Evolutionary conservation across 306 rosid genomes (phyloP), one percentile per base, ranked within the genome.

Genomic region (Quercus dentata): DNA sequence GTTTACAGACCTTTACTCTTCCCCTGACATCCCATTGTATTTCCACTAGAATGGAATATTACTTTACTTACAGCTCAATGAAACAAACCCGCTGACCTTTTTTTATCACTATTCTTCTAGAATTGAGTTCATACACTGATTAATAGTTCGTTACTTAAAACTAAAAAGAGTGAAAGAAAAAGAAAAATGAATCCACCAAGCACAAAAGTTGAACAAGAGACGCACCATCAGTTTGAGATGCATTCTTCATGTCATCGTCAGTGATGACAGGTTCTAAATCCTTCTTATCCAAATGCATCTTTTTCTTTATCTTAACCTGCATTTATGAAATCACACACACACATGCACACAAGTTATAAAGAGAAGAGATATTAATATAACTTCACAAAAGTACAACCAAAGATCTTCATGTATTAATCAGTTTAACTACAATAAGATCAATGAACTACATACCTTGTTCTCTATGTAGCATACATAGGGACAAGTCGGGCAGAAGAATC

Each of bases 241-340:
- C 97, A 83, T 71, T 83, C 75, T 75, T 80, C 85, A 86, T 64
- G 88, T 91, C 93, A 69, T 89, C 89, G 0, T 10, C 78, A 41
- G 88, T 74, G 85, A 87, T 71, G 61, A 91, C 80, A 31, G 90
- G 87, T 41, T 86, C 93, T 59, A 87, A 85, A 61, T 83, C 92
- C 74, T 88, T 91, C 73, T 73, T 88, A 25, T 83, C 90, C 73
- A 89, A 80, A 57, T 76, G 87, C 31, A 87, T 86, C 85, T 55
- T 89, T 82, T 89, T 89, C 89, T 86, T 87, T 44, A 89, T 89
- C 86, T 89, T 84, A 28, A 85, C 83, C 93, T 91, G 90, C 70
- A 75, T 65, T 74, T 23, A 75, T 31, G 57, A 79, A 74, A 73
- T 25, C 9, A 71, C 25, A 56, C 35, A 52, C 33, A 52, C 41